Evolutionary conservation across 768 basidiomycete species (phyloP), one percentile per base, ranked within the genome.

Genomic region (Kwoniella sp.): DNA sequence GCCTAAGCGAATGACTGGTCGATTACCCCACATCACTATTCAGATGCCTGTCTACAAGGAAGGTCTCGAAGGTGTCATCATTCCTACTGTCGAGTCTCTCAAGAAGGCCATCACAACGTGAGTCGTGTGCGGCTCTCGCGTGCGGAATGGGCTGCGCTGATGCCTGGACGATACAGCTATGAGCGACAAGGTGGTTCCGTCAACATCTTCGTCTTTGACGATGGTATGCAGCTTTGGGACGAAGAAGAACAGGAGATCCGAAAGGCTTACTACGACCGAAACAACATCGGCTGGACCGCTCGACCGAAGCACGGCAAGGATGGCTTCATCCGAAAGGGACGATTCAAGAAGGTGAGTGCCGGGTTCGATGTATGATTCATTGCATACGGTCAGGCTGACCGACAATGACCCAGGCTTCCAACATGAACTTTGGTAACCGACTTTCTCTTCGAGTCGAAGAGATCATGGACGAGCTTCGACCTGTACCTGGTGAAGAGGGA

Each of bases 21-120:
- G 58, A 29, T 61, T 77, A 3, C 72, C 76, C 19, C 74, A 77
- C 57, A 67, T 77, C 58, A 77, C 76, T 33, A 72, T 92, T 59
- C 87, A 92, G 79, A 85, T 94, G 82, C 91, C 91, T 0, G 91
- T 93, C 3, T 94, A 93, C 80, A 93, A 91, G 73, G 77, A 78
- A 48, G 67, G 67, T 55, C 72, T 86, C n/a, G 83, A 85, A 2
- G 80, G 77, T 13, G 85, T 85, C 63, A 81, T 86, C 81, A 85
- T 69, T 60, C 83, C 81, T 22, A 68, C 70, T 13, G 87, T 93
- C 2, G 84, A 84, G 73, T 91, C 88, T 0, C 81, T 88, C 67
- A 91, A 91, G 80, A 88, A 88, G 81, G 90, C 90, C 1, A 91
- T 91, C 86, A 89, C 90, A 76, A 89, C 89, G 22, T 90, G 40